These are phyloP conservation scores for Boletus sp. DNA, from an alignment of 768 basidiomycete genomes.

Conservation along the genomic window DNA sequence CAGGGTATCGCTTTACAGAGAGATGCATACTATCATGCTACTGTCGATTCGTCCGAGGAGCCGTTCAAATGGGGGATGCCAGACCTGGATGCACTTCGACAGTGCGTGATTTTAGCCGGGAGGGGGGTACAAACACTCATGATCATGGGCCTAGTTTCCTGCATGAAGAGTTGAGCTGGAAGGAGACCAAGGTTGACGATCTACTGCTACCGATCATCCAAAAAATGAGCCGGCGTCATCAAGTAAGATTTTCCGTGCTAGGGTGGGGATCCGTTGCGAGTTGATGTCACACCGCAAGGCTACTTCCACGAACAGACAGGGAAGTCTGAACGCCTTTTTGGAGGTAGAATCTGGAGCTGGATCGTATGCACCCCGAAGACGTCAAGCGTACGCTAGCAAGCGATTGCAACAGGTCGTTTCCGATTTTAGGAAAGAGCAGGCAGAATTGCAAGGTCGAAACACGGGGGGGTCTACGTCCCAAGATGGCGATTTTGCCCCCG, in stretches of 20 bases:
- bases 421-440: conserved; percentile 60
- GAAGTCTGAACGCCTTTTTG: conserved; percentile 72
- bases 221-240: conserved; percentile 76
- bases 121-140: conserved; percentile 13
- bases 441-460: conserved; percentile 15
- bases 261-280: not conserved
- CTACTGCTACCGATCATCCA: conserved; percentile 89
- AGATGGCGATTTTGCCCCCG: conserved; percentile 28
- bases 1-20: conserved; percentile 44
- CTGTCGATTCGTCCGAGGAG: conserved; percentile 87
- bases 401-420: conserved; percentile 83
- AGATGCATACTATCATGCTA: conserved; percentile 91
- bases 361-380: conserved; percentile 70
- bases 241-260: conserved; percentile 41
- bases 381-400: conserved; percentile 82
- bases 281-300: conserved; percentile 36
- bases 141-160: conserved; percentile 50
- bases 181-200: conserved; percentile 80
- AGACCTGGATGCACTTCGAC: conserved; percentile 88
- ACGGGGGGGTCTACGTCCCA: conserved; percentile 19
- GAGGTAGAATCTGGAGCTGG: conserved; percentile 66
- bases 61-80: conserved; percentile 96
- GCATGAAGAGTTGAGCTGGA: conserved; percentile 78
- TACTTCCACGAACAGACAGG: conserved; percentile 70
- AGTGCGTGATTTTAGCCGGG: conserved; percentile 44